phyloP scores from a whole-genome alignment of 176 grass and related monocot species.

The Tillandsia leiboldiana region DNA sequence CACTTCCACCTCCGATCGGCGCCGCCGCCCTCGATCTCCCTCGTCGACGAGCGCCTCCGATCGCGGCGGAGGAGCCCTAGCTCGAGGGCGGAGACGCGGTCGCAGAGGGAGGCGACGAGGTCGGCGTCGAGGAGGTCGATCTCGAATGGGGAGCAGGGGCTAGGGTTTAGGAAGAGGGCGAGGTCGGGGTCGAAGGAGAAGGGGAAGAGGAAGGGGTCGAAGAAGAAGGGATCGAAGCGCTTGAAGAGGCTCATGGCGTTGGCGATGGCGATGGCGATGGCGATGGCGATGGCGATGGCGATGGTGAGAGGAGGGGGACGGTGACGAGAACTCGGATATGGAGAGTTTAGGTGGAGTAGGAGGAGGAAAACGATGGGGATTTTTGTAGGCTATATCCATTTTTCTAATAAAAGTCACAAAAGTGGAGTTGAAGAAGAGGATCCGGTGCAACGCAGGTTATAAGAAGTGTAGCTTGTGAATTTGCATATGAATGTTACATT shows the following conservation, averaged over 20 bases:
- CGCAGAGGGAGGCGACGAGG: conserved; percentile 20
- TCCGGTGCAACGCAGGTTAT: too few relatives aligned
- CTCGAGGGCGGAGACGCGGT: conserved; percentile 63
- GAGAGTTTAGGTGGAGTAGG: too few relatives aligned
- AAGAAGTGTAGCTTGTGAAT: too few relatives aligned
- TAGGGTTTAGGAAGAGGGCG: conserved; percentile 9
- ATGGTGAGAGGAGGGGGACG: neutral
- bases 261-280: conserved; percentile 2
- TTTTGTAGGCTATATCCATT: too few relatives aligned
- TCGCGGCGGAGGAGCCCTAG: conserved; percentile 29
- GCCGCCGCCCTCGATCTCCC: conserved; percentile 34
- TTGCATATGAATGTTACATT: too few relatives aligned
- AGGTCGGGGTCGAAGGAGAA: conserved; percentile 12
- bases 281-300: conserved; percentile 5
- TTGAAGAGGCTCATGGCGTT: conserved; percentile 24
- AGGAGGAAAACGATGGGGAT: too few relatives aligned
- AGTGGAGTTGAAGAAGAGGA: too few relatives aligned
- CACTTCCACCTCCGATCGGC: conserved; percentile 37
- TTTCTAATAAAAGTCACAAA: too few relatives aligned
- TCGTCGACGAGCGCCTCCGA: conserved; percentile 51
- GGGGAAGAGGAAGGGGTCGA: neutral
- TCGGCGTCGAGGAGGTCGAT: neutral
- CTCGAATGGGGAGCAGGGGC: conserved; percentile 11
- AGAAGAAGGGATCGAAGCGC: conserved; percentile 28
- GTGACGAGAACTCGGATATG: neutral